These are phyloP conservation scores for Trichomonascaceae sp. DNA, from an alignment of 1,139 yeast genomes.

Conservation along the genomic window DNA sequence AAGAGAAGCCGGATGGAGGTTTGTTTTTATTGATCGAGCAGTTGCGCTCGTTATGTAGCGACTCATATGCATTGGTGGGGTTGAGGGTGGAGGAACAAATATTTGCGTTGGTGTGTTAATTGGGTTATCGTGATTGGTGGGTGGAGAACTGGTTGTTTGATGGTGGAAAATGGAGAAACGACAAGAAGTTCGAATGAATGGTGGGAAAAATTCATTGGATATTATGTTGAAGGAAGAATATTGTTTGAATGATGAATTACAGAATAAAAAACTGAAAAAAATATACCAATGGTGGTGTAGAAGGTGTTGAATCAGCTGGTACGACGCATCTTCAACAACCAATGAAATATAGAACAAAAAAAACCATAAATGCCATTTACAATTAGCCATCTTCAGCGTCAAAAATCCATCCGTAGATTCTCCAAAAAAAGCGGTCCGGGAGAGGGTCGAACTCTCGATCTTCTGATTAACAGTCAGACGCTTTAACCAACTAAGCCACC, in stretches of 20 bases:
- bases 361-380: neutral
- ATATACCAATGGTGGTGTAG: neutral
- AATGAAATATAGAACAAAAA: neutral
- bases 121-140: constrained; percentile 4
- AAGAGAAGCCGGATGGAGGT: neutral
- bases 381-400: neutral
- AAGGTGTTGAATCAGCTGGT: no score
- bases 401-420: neutral
- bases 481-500: constrained; percentile 21
- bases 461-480: constrained; percentile 22
- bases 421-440: constrained; percentile 14
- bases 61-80: neutral
- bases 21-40: neutral
- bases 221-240: no score
- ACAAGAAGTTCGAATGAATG: no score
- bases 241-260: no score
- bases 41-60: neutral
- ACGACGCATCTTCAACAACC: no score
- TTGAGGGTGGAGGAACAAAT: neutral
- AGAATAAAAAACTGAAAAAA: no score
- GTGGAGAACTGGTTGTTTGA: neutral
- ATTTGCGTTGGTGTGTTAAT: neutral
- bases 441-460: constrained; percentile 22
- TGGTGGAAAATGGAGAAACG: neutral
- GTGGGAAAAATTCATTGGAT: no score